Percentiles rank a stretch among this genome's conserved stretches.
These are phyloP conservation scores for Dioscorea alata DNA, from an alignment of 106 monocot species.

Conservation along the genomic window DNA sequence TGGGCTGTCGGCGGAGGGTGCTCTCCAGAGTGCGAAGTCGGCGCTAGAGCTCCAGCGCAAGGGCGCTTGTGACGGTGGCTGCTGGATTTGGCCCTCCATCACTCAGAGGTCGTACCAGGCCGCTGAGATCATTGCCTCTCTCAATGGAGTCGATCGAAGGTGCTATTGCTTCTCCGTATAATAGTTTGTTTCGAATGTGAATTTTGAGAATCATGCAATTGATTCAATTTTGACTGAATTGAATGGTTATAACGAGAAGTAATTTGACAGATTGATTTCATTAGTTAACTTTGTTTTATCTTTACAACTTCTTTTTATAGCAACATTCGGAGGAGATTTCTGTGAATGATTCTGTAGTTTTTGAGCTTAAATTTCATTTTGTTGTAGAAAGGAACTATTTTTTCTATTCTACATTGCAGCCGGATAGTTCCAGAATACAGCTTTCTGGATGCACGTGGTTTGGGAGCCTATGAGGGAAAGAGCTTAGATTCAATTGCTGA, in stretches of 20 bases:
- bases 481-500: slow-evolving; percentile 53
- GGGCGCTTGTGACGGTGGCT: slow-evolving; percentile 80
- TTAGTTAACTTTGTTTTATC: too few relatives aligned
- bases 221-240: too few relatives aligned
- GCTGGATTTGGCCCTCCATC: slow-evolving; percentile 97
- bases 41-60: slow-evolving; percentile 56
- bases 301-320: too few relatives aligned
- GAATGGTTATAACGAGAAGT: too few relatives aligned
- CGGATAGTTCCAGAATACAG: slow-evolving; percentile 89
- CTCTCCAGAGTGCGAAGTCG: slow-evolving; percentile 37
- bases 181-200: too few relatives aligned
- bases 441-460: slow-evolving; percentile 85
- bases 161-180: slow-evolving; percentile 1
- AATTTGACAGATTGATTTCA: too few relatives aligned
- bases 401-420: slow-evolving; percentile 9
- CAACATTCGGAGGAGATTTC: background rate
- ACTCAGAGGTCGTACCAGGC: slow-evolving; percentile 87
- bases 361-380: background rate
- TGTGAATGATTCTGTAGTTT: background rate
- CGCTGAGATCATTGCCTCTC: slow-evolving; percentile 84
- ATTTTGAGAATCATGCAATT: too few relatives aligned
- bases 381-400: too few relatives aligned
- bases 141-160: slow-evolving; percentile 73
- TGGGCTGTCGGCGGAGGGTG: slow-evolving; percentile 66
- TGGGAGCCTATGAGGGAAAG: slow-evolving; percentile 74